Evolutionary conservation across 192 early-diverging fungal species (phyloP), one percentile per base, ranked within the genome.

Genomic region (Gamsiella multidivaricata): DNA sequence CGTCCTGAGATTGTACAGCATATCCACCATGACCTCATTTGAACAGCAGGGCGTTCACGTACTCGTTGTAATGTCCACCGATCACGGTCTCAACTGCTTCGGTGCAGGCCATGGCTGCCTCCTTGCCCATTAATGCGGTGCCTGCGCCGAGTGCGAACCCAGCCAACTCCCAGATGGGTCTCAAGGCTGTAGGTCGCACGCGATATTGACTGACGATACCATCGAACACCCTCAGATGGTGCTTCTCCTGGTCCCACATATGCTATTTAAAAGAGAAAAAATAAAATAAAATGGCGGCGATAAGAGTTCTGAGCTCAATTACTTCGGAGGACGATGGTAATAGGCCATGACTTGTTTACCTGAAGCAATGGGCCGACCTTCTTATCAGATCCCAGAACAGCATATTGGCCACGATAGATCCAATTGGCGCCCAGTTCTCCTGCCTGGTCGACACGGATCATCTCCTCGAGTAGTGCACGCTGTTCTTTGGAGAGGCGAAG

Each of bases 51-150:
- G n/a, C n/a, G n/a, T n/a, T n/a, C n/a, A 41, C 84, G 49, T 82
- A 91, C 90, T 98, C 95, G 70, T 98, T 94, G 80, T 98, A 98
- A 74, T 99, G 97, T 37, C 90, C 79, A 26, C 97, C 96, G 80
- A 99, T 99, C 12, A 94, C 91, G 10, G 95, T 96, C 83, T 99
- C 97, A 15, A 97, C 97, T 3, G 95, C 97, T 68, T 99, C 97
- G 0, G 97, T 99, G 79, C 95, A 97, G n/a, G 96, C 95, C 96
- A 99, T 99, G 29, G 95, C 95, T 23, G 95, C 95, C 63, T 95
- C 92, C 62, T 93, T 92, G n/a, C 96, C 97, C 69, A 99, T 76
- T 51, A 95, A 56, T 3, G 94, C 97, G 2, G 96, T 95, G 1
- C 87, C 91, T 6, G 87, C 91, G 18, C 97, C 97, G 12, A 99